Conservation (phyloP, 148 eudicot species). For the Chenopodium berlandieri region DNA sequence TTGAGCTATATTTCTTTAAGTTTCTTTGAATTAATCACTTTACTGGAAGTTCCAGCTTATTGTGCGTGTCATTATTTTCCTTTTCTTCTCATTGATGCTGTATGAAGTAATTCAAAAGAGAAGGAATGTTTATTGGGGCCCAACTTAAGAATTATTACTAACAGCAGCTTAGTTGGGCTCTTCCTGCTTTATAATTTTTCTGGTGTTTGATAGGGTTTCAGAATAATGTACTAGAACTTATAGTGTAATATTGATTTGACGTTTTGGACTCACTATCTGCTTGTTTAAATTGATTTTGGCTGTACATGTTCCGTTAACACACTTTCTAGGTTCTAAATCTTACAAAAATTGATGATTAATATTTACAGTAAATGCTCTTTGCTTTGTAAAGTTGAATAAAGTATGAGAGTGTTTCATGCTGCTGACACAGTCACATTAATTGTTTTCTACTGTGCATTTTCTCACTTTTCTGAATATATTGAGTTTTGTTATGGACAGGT, state of each 20-base stretch:
- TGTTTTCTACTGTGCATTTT: not conserved
- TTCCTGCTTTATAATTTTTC: not conserved
- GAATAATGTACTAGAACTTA: not conserved
- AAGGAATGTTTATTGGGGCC: not conserved
- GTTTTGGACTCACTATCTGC: not conserved
- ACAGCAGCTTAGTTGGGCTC: not conserved
- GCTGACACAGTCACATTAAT: not conserved
- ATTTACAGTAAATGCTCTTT: not conserved
- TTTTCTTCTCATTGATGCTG: not conserved
- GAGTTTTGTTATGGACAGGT: constrained; percentile 44
- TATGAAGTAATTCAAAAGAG: too few relatives aligned
- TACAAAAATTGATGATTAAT: not conserved
- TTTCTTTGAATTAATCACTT: not conserved
- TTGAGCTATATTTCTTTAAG: not conserved
- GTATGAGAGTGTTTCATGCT: not conserved
- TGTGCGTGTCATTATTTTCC: not conserved
- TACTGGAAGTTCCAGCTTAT: not conserved
- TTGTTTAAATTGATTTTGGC: not conserved
- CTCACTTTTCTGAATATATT: constrained; percentile 8
- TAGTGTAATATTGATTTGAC: not conserved
- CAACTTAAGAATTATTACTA: not conserved
- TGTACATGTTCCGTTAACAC: not conserved
- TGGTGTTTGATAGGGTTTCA: not conserved
- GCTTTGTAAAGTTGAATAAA: not conserved
- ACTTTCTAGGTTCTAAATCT: not conserved